Conservation (phyloP, 1,284 basidiomycete genomes). For the Termitomyces sp. region DNA sequence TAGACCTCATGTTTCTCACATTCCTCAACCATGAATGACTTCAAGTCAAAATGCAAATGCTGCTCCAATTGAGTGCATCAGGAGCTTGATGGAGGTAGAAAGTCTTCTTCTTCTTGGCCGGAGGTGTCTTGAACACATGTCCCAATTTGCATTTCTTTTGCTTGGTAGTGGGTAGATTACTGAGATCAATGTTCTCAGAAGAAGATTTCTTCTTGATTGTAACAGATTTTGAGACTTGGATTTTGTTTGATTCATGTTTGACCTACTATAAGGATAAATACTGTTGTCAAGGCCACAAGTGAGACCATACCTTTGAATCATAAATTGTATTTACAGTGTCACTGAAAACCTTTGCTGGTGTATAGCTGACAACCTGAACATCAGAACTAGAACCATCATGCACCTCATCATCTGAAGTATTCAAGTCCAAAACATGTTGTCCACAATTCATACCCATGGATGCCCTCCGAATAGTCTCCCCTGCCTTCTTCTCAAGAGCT, state of each 20-base stretch:
- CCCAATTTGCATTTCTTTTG: not conserved
- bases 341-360: not conserved
- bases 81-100: not conserved
- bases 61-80: no score
- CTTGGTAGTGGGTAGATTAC: not conserved
- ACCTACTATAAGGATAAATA: no score
- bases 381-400: not conserved
- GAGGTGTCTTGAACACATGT: not conserved
- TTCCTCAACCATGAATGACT: not conserved
- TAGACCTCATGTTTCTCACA: not conserved
- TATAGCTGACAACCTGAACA: not conserved
- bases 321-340: not conserved
- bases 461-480: not conserved
- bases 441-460: not conserved
- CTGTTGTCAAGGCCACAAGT: no score
- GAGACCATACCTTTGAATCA: no score
- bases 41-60: not conserved
- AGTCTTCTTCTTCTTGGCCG: not conserved
- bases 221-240: no score
- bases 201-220: not conserved
- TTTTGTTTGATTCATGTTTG: no score
- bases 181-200: not conserved
- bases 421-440: not conserved
- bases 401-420: not conserved
- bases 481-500: not conserved